Evolutionary conservation across 1,139 yeast genomes (phyloP), one percentile per base, ranked within the genome.

Genomic region (Protomyces gravidus): DNA sequence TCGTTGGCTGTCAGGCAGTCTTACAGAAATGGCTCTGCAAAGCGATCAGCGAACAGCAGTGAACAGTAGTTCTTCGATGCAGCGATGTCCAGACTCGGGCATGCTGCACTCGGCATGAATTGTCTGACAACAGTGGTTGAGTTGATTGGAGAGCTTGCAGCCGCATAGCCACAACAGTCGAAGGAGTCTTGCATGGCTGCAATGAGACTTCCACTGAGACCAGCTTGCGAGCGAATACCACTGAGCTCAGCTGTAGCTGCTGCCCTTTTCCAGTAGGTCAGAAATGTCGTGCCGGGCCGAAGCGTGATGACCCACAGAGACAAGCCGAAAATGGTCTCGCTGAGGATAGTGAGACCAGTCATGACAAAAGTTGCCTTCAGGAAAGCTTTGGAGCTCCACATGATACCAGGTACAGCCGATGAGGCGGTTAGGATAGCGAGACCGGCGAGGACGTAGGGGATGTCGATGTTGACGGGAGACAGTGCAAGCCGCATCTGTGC

Each of bases 231-330:
- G 42, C 42, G 42, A 11, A 13, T 11, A 9, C 6, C 21, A 11
- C 42, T 23, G 4, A 15, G 19, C 42, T 36, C 17, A 9, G 42
- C 42, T n/a, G 42, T 17, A 15, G 17, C 9, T 13, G 21, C 9
- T n/a, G 42, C 42, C 9, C 11, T 36, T 15, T 9, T n/a, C 58
- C 58, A 53, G 17, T 25, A 46, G 9, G 15, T 33, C 11, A 26
- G 17, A 19, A 46, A 53, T 6, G 27, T 45, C 13, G 17, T 23
- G 9, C 45, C 39, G 17, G 47, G 51, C 17, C 45, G 21, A 19
- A 53, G 50, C 5, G 58, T 45, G 27, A 46, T 32, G 47, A 46
- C 36, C 58, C 58, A 53, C 50, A 53, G 46, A 33, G 49, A 46
- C 11, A 53, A 28, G 2, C 58, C 58, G 36, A 53, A 45, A 39